These are phyloP conservation scores for Talaromyces adpressus DNA, from an alignment of 495 filamentous ascomycete genomes.

Conservation along the genomic window DNA sequence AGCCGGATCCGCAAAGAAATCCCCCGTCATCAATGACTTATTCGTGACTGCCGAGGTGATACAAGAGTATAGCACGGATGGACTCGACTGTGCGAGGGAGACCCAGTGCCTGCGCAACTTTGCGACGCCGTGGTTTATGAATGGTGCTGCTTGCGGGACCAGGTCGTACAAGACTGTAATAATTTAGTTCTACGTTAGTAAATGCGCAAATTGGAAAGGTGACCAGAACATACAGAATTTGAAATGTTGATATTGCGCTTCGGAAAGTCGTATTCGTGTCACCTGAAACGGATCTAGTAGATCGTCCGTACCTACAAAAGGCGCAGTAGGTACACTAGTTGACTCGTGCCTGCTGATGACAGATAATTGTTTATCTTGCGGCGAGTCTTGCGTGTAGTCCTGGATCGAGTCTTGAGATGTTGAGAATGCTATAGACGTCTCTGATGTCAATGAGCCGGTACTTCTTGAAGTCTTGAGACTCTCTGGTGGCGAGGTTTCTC, in stretches of 20 bases:
- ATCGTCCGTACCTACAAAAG: conserved; percentile 25
- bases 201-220: background rate
- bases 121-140: conserved; percentile 30
- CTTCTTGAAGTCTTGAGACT: background rate
- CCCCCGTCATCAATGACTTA: conserved; percentile 29
- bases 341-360: conserved; percentile 9
- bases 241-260: conserved; percentile 37
- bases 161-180: conserved; percentile 34
- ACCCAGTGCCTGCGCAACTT: conserved; percentile 37
- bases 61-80: conserved; percentile 33
- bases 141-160: conserved; percentile 33
- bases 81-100: conserved; percentile 31
- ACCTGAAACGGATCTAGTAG: conserved; percentile 34
- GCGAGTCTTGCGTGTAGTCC: background rate
- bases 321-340: background rate
- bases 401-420: background rate
- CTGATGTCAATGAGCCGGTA: background rate
- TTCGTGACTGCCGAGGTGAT: conserved; percentile 40
- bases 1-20: conserved; percentile 30
- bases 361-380: conserved; percentile 8
- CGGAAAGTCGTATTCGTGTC: conserved; percentile 33
- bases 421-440: background rate
- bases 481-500: background rate
- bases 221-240: conserved; percentile 28
- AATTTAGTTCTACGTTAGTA: background rate